Evolutionary conservation across 2,329 filamentous ascomycete species (phyloP).

Genomic region (Septoria petroselini): DNA sequence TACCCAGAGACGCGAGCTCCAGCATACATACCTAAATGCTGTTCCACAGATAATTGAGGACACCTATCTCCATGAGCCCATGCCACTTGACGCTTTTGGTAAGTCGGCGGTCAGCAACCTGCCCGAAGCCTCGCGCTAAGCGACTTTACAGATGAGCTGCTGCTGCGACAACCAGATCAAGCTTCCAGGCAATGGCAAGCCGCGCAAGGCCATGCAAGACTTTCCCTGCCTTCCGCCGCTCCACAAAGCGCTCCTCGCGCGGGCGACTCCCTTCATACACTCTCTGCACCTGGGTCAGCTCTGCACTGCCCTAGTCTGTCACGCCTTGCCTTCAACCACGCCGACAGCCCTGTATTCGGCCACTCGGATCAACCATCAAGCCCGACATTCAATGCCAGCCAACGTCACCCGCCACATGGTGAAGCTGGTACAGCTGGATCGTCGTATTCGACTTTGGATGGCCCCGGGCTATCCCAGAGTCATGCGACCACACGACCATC

Average conservation of each 20-base stretch:
- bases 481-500: no score
- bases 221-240: conserved; percentile 37
- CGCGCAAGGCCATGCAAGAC: conserved; percentile 36
- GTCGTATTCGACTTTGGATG: background rate
- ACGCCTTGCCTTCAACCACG: conserved; percentile 30
- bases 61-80: conserved; percentile 17
- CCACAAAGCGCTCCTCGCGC: background rate
- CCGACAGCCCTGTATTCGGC: conserved; percentile 35
- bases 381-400: conserved; percentile 41
- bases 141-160: conserved; percentile 35
- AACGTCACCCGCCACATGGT: conserved; percentile 16
- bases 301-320: conserved; percentile 1
- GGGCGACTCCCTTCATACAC: background rate
- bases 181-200: conserved; percentile 39
- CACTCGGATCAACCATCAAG: conserved; percentile 38
- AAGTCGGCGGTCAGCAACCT: conserved; percentile 6
- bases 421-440: background rate
- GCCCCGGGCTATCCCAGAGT: no score
- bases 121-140: conserved; percentile 16
- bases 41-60: conserved; percentile 5
- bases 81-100: conserved; percentile 51
- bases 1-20: background rate
- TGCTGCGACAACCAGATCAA: conserved; percentile 36
- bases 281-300: background rate
- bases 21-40: background rate